Evolutionary conservation across 495 filamentous ascomycete genomes (phyloP).

Genomic region (Penicillium silybi): DNA sequence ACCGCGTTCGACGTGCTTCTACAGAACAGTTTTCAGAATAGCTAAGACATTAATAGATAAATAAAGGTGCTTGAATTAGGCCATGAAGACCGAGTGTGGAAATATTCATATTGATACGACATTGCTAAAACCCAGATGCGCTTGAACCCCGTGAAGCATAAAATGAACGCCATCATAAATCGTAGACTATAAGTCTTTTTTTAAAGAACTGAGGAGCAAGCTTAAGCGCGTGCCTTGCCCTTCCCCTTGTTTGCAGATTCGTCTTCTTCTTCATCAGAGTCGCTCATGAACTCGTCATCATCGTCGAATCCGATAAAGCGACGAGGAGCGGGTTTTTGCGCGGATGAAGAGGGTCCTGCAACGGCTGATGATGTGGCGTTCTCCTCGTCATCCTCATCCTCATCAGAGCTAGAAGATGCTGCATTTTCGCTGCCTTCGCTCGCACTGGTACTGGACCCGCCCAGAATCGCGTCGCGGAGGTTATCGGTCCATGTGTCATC

Average conservation of each 20-base stretch:
- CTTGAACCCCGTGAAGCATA: not conserved
- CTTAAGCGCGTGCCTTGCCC: slow-evolving; percentile 38
- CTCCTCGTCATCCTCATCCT: slow-evolving; percentile 49
- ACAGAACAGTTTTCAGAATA: not conserved
- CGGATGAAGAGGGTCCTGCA: slow-evolving; percentile 24
- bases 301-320: slow-evolving; percentile 85
- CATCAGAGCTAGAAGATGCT: slow-evolving; percentile 39
- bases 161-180: slow-evolving; percentile 19
- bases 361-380: slow-evolving; percentile 15
- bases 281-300: slow-evolving; percentile 85
- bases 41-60: too few species aligned
- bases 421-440: slow-evolving; percentile 45
- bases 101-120: slow-evolving; percentile 1
- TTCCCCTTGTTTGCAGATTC: slow-evolving; percentile 36
- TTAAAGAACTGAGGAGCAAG: not conserved
- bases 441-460: slow-evolving; percentile 46
- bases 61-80: not conserved
- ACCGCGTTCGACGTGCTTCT: not conserved
- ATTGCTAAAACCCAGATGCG: slow-evolving; percentile 10
- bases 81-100: not conserved
- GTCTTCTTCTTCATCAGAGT: slow-evolving; percentile 57
- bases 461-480: slow-evolving; percentile 39
- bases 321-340: slow-evolving; percentile 30
- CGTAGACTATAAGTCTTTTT: slow-evolving; percentile 2
- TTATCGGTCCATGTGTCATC: slow-evolving; percentile 51